Conservation (phyloP, 2,329 filamentous ascomycete species). For the Chaetomiaceae sp. region DNA sequence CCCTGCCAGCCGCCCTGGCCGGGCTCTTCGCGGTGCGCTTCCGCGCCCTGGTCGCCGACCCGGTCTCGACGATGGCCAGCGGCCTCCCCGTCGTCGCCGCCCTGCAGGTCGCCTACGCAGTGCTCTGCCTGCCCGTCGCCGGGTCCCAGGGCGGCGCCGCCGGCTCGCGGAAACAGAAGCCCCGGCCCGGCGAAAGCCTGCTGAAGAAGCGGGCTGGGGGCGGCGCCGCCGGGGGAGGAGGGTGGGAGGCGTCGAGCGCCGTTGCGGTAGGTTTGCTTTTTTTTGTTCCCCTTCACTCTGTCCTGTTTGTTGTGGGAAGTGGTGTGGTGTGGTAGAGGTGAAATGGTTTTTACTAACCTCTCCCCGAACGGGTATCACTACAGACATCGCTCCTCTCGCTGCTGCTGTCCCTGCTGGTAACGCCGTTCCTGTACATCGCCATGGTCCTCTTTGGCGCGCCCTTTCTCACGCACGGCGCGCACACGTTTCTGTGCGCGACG, state of each 20-base stretch:
- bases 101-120: slow-evolving; percentile 47
- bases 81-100: slow-evolving; percentile 31
- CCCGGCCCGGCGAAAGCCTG: no score
- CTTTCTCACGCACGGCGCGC: slow-evolving; percentile 70
- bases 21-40: slow-evolving; percentile 30
- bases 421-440: slow-evolving; percentile 59
- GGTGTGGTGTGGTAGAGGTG: no score
- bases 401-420: slow-evolving; percentile 46
- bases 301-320: no score
- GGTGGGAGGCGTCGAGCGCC: no score
- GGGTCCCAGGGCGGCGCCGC: slow-evolving; percentile 37
- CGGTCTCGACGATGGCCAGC: slow-evolving; percentile 29
- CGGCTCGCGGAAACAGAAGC: not conserved
- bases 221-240: no score
- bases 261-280: not conserved
- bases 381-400: slow-evolving; percentile 44
- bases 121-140: slow-evolving; percentile 61
- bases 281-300: not conserved
- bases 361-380: no score
- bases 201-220: no score
- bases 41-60: slow-evolving; percentile 30
- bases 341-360: no score
- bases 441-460: slow-evolving; percentile 91
- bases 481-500: slow-evolving; percentile 75
- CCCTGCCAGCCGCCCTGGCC: slow-evolving; percentile 28